These are phyloP conservation scores for Chaetomidium leptoderma DNA, from an alignment of 495 filamentous ascomycete genomes.

Conservation along the genomic window DNA sequence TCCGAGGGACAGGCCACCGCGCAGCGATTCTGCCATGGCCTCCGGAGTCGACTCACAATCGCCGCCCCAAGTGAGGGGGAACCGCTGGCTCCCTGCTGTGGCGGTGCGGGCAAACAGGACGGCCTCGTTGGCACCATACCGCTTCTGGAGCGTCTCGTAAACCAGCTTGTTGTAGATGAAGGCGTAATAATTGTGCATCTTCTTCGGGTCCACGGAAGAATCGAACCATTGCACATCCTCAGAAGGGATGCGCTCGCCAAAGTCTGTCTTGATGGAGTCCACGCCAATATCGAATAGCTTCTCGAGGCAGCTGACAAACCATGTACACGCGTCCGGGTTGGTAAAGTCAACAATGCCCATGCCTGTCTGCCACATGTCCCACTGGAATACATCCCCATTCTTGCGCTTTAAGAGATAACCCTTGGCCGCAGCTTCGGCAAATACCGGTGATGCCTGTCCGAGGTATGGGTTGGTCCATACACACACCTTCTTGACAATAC, in stretches of 20 bases:
- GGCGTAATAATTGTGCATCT: slow-evolving; percentile 75
- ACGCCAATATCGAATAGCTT: slow-evolving; percentile 61
- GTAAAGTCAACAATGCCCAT: slow-evolving; percentile 75
- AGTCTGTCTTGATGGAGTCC: slow-evolving; percentile 70
- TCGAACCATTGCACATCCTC: slow-evolving; percentile 57
- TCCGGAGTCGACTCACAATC: slow-evolving; percentile 71
- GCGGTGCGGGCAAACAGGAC: slow-evolving; percentile 66
- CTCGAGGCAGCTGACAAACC: slow-evolving; percentile 56
- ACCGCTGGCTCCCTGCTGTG: slow-evolving; percentile 62
- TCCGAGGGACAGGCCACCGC: slow-evolving; percentile 63
- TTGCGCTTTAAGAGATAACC: slow-evolving; percentile 66
- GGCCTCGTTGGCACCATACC: slow-evolving; percentile 55
- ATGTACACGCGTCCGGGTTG: slow-evolving; percentile 59
- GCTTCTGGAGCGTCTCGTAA: slow-evolving; percentile 57
- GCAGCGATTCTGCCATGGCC: slow-evolving; percentile 68
- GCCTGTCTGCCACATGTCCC: slow-evolving; percentile 70
- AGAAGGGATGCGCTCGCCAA: slow-evolving; percentile 66
- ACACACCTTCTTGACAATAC: slow-evolving; percentile 57
- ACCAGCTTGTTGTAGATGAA: slow-evolving; percentile 66
- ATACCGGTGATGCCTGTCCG: slow-evolving; percentile 61
- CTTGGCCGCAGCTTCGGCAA: slow-evolving; percentile 58
- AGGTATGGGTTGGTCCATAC: slow-evolving; percentile 74
- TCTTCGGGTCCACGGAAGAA: slow-evolving; percentile 50
- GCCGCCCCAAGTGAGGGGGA: slow-evolving; percentile 62
- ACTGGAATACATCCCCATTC: slow-evolving; percentile 68